Evolutionary conservation across 257 asterid genomes (phyloP), one percentile per base, ranked within the genome.

Genomic region (Cordia subcordata): DNA sequence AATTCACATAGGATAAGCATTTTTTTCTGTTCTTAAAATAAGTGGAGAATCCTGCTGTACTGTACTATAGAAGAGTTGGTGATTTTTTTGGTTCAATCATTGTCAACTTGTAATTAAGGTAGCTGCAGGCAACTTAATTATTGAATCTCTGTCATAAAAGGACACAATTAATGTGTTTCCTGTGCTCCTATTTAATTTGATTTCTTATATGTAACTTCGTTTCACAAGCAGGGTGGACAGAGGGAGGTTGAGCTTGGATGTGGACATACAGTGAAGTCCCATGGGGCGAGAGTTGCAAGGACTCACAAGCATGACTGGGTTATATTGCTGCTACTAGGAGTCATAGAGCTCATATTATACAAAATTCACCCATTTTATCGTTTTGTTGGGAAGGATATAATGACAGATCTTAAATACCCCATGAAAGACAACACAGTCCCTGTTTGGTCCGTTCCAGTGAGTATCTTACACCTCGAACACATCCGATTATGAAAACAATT

Each of bases 361-460:
- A 15, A 77, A 56, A 61, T 82, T 55, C 75, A 81, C 53, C 97
- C 95, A 1, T 89, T 80, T 65, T 59, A 79, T 55, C 90, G 97
- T 18, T 89, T 79, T 42, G 95, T 89, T 44, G 95, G 97, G 57
- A 10, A 27, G 73, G 87, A 71, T 73, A 89, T 89, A 95, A 61
- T 89, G 85, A 62, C 66, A 0, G 97, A 89, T 76, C 89, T 89
- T 23, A 86, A 11, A 68, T 89, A 86, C 68, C 97, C 97, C 12
- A 66, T 89, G 82, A 84, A 86, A 75, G 89, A 77, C 8, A 82
- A 86, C 52, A 86, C 95, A 0, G 94, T 89, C 46, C 97, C 97
- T 5, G 47, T 84, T 18, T 89, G 95, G 95, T 73, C 94, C 12
- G 95, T 89, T 73, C 97, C 96, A 11, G 95, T 89, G 75, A 89